Evolutionary conservation across 768 basidiomycete species (phyloP).

Genomic region (Saitozyma sp.): DNA sequence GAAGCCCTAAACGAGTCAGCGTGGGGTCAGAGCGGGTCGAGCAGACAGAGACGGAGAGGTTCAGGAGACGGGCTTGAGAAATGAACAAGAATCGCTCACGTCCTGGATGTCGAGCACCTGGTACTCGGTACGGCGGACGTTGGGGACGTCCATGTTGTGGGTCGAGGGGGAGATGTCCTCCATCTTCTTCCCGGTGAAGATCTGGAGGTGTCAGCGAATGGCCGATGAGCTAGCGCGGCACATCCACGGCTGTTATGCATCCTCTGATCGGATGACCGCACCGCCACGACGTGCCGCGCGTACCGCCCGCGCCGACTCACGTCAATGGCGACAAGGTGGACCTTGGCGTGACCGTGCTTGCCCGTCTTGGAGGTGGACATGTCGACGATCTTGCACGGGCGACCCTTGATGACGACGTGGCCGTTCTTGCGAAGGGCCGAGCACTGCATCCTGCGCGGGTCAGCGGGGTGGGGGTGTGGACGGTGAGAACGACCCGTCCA

Average conservation of each 20-base stretch:
- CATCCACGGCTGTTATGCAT: neutral
- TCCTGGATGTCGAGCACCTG: conserved; percentile 91
- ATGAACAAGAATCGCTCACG: conserved; percentile 30
- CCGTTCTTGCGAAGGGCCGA: conserved; percentile 76
- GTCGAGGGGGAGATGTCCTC: conserved; percentile 65
- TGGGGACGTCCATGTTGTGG: conserved; percentile 99
- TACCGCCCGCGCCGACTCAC: conserved; percentile 58
- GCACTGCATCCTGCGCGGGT: conserved; percentile 61
- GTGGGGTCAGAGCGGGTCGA: neutral
- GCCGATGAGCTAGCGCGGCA: neutral
- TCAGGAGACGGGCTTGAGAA: neutral
- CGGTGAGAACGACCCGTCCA: no score
- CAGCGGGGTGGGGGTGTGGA: neutral
- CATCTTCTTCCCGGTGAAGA: conserved; percentile 97
- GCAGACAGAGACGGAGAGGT: neutral
- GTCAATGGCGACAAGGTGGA: conserved; percentile 94
- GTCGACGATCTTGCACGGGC: conserved; percentile 93
- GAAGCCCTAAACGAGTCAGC: conserved; percentile 60
- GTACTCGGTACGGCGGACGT: conserved; percentile 87
- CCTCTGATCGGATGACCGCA: neutral
- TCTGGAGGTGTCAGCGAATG: conserved; percentile 58
- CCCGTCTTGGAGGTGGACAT: conserved; percentile 97
- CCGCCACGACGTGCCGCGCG: no score
- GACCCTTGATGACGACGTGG: conserved; percentile 90
- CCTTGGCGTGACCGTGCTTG: conserved; percentile 99